These are phyloP conservation scores for Venturia effusa DNA, from an alignment of 2,329 filamentous ascomycete genomes.

Conservation along the genomic window DNA sequence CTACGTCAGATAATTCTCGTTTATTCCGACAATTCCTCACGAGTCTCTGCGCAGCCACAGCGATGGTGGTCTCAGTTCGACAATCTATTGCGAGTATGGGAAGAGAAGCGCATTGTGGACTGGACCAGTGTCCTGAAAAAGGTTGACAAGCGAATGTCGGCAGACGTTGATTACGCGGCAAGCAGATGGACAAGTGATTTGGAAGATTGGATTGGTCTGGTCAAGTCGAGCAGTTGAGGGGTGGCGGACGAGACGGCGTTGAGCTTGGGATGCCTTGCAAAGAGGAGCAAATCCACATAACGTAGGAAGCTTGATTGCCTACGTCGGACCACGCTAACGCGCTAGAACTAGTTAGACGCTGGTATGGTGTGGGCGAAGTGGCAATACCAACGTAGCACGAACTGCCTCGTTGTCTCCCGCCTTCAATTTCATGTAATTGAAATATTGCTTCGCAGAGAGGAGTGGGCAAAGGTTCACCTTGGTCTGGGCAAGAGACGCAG, in stretches of 20 bases:
- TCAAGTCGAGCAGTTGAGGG: not conserved
- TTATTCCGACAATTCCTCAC: not conserved
- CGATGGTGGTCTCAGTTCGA: not conserved
- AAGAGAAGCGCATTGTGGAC: not conserved
- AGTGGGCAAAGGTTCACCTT: too few relatives aligned
- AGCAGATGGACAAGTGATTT: not conserved
- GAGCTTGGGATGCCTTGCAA: not conserved
- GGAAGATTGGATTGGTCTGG: not conserved
- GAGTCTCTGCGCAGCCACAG: not conserved
- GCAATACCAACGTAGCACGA: too few relatives aligned
- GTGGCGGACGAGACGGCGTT: not conserved
- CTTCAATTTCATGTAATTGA: too few relatives aligned
- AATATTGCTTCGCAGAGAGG: too few relatives aligned
- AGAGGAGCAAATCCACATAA: not conserved
- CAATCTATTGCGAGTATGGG: not conserved
- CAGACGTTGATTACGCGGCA: not conserved
- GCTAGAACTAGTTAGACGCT: too few relatives aligned
- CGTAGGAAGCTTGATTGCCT: not conserved
- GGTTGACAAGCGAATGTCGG: not conserved
- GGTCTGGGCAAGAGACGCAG: too few relatives aligned
- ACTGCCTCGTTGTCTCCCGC: too few relatives aligned
- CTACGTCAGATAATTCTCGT: not conserved
- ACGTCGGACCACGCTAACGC: not conserved
- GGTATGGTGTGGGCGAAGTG: too few relatives aligned
- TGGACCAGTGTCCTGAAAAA: not conserved